Evolutionary conservation across 179 eudicot genomes (phyloP).

Genomic region (Beta corolliflora): DNA sequence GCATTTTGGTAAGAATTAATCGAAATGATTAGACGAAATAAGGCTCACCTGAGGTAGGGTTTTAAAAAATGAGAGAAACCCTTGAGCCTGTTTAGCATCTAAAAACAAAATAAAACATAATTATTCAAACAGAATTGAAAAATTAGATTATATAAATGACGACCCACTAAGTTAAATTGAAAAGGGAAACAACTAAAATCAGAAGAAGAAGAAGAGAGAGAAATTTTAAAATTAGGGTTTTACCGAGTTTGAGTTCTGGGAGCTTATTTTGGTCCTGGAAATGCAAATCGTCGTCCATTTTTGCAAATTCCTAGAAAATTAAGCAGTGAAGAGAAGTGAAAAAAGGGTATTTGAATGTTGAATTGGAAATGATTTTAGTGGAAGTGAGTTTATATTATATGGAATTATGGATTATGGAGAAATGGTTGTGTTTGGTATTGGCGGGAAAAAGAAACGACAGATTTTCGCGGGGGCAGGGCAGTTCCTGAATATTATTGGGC

Average conservation of each 20-base stretch:
- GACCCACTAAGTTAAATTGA: background rate
- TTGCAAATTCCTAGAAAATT: background rate
- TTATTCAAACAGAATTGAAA: background rate
- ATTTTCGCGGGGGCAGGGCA: background rate
- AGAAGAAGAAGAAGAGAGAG: background rate
- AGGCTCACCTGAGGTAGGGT: slow-evolving; percentile 63
- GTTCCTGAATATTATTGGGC: no score
- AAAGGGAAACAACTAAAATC: background rate
- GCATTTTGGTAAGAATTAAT: background rate
- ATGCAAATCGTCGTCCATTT: slow-evolving; percentile 56
- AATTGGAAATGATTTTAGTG: background rate
- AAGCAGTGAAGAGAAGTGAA: background rate
- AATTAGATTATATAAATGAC: background rate
- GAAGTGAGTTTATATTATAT: background rate
- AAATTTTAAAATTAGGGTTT: slow-evolving; percentile 27
- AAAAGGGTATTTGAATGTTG: background rate
- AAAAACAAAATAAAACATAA: slow-evolving; percentile 6
- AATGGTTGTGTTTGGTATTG: background rate
- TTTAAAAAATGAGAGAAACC: slow-evolving; percentile 88
- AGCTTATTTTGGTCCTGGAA: slow-evolving; percentile 61
- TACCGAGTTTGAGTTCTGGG: slow-evolving; percentile 76
- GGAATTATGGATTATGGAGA: background rate
- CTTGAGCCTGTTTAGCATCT: slow-evolving; percentile 97
- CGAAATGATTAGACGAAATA: background rate
- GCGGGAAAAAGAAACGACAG: slow-evolving; percentile 7